Evolutionary conservation across 2,329 filamentous ascomycete genomes (phyloP).

Genomic region (Thelonectria discophora): DNA sequence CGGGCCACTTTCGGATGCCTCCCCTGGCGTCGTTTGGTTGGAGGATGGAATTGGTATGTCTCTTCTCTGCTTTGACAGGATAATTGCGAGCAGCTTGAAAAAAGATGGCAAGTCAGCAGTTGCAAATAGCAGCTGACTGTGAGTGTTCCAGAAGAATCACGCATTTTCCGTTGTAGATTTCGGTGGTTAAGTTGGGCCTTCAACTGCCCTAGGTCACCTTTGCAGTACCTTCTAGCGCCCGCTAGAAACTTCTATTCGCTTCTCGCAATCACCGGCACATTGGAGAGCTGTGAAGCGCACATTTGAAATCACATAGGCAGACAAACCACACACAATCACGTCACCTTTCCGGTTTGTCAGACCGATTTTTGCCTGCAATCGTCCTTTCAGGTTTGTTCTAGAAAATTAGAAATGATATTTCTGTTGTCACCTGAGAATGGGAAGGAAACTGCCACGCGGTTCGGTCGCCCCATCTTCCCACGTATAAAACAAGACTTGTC

Average conservation of each 20-base stretch:
- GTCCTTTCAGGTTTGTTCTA: slow-evolving; percentile 35
- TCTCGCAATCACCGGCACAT: slow-evolving; percentile 32
- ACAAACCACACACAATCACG: slow-evolving; percentile 7
- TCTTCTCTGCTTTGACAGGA: no score
- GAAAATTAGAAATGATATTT: slow-evolving; percentile 32
- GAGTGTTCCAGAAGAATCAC: no score
- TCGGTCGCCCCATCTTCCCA: slow-evolving; percentile 16
- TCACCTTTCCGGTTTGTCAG: slow-evolving; percentile 23
- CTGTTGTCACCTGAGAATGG: slow-evolving; percentile 32
- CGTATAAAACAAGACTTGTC: slow-evolving; percentile 45
- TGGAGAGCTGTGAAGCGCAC: no score
- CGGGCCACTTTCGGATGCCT: background rate
- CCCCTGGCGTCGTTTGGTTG: no score
- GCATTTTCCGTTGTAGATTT: no score
- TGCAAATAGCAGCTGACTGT: no score
- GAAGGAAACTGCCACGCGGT: slow-evolving; percentile 27
- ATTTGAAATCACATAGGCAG: slow-evolving; percentile 1
- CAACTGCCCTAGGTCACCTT: no score
- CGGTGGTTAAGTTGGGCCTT: no score
- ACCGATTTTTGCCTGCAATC: slow-evolving; percentile 16
- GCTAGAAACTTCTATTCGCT: slow-evolving; percentile 30
- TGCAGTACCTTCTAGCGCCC: background rate
- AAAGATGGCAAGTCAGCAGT: no score
- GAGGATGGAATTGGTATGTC: no score
- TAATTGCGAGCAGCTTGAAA: no score